Percentiles rank a stretch among this genome's conserved stretches.
phyloP scores from a whole-genome alignment of 805 yeast genomes.

The Yamadazyma scolyti region DNA sequence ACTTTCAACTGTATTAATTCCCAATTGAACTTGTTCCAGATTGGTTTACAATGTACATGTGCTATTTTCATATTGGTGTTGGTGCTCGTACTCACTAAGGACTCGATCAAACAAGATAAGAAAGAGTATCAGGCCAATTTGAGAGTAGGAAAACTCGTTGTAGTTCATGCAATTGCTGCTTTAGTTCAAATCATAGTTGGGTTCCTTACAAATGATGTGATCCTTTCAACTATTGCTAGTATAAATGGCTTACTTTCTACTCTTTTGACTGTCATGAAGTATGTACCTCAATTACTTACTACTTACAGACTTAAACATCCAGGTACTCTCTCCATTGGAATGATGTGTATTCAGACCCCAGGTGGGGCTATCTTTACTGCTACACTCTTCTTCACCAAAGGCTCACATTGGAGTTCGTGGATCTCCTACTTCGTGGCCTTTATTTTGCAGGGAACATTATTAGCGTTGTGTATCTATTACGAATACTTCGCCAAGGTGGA shows the following conservation, averaged over 20 bases:
- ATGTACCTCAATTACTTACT: conserved; percentile 74
- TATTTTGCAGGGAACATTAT: conserved; percentile 55
- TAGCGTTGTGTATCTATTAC: conserved; percentile 58
- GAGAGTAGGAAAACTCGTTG: conserved; percentile 38
- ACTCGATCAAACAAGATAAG: conserved; percentile 45
- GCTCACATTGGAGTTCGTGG: conserved; percentile 86
- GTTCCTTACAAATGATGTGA: conserved; percentile 17
- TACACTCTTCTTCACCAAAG: conserved; percentile 67
- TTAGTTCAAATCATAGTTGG: conserved; percentile 33
- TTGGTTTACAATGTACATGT: conserved; percentile 58
- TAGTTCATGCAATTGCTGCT: conserved; percentile 32
- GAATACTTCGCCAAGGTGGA: conserved; percentile 23
- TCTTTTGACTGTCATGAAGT: conserved; percentile 61
- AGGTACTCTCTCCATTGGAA: conserved; percentile 72
- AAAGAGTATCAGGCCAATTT: conserved; percentile 41
- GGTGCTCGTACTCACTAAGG: conserved; percentile 46
- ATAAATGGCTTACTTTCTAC: conserved; percentile 65
- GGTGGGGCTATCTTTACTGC: conserved; percentile 82
- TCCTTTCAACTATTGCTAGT: conserved; percentile 45
- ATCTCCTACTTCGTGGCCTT: conserved; percentile 75
- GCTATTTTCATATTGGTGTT: conserved; percentile 55
- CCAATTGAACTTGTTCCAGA: conserved; percentile 63
- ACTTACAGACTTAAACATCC: conserved; percentile 69
- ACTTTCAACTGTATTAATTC: conserved; percentile 62
- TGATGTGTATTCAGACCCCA: conserved; percentile 87